These are phyloP conservation scores for Apiospora hydei DNA, from an alignment of 2,329 filamentous ascomycete species.

Conservation along the genomic window DNA sequence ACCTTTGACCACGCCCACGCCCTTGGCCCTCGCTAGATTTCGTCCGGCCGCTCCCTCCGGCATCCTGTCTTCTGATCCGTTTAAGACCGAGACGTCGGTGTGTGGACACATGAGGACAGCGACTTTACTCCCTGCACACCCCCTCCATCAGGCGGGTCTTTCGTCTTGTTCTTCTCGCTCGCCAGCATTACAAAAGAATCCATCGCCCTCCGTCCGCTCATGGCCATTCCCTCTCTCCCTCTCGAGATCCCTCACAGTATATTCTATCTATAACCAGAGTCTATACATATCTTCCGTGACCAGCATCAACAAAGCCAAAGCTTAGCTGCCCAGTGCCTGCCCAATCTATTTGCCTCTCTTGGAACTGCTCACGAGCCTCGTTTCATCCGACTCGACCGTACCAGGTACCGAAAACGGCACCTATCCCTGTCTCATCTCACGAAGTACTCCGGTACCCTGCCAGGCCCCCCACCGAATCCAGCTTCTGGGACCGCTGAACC, in stretches of 20 bases:
- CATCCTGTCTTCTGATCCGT: slow-evolving; percentile 22
- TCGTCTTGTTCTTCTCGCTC: not conserved
- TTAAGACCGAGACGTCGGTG: slow-evolving; percentile 24
- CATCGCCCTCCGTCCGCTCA: not conserved
- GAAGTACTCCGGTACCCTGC: slow-evolving; percentile 19
- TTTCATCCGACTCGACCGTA: slow-evolving; percentile 18
- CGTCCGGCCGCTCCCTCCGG: slow-evolving; percentile 19
- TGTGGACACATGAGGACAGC: slow-evolving; percentile 21
- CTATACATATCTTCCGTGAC: not conserved
- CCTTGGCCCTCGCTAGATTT: not conserved
- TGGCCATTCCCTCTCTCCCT: not conserved
- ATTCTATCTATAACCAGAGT: not conserved
- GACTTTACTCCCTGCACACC: slow-evolving; percentile 6
- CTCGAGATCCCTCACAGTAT: not conserved
- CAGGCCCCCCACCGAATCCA: slow-evolving; percentile 21
- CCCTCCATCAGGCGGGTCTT: slow-evolving; percentile 1
- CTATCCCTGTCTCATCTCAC: slow-evolving; percentile 19
- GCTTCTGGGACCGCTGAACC: slow-evolving; percentile 20
- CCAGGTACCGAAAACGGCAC: slow-evolving; percentile 22
- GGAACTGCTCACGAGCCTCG: slow-evolving; percentile 12
- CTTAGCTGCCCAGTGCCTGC: not conserved
- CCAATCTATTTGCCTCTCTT: not conserved
- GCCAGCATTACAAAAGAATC: slow-evolving; percentile 26
- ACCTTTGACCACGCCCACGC: not conserved
- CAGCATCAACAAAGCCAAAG: not conserved